These are phyloP conservation scores for Ilyonectria destructans DNA, from an alignment of 2,329 filamentous ascomycete genomes.

Conservation along the genomic window DNA sequence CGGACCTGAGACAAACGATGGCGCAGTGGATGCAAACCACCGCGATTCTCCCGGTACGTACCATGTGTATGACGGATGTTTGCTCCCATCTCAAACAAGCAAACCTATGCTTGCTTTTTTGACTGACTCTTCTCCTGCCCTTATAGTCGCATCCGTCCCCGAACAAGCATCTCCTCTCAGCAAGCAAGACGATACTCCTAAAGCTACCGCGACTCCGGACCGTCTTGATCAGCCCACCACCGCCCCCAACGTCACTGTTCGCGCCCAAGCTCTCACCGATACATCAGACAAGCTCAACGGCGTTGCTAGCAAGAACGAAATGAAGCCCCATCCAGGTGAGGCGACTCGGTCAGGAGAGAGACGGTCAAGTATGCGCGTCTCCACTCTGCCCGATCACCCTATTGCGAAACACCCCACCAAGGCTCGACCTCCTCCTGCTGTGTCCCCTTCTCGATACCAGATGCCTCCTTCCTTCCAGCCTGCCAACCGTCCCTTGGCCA, in stretches of 20 bases:
- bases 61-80: slow-evolving; percentile 19
- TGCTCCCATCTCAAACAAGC: slow-evolving; percentile 2
- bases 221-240: slow-evolving; percentile 47
- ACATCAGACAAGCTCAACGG: slow-evolving; percentile 39
- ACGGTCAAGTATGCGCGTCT: slow-evolving; percentile 25
- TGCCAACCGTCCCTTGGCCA: slow-evolving; percentile 50
- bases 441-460: slow-evolving; percentile 58
- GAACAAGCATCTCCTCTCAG: slow-evolving; percentile 36
- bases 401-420: slow-evolving; percentile 39
- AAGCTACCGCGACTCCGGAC: slow-evolving; percentile 34
- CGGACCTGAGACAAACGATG: slow-evolving; percentile 34
- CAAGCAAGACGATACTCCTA: slow-evolving; percentile 37
- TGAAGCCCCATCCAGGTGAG: slow-evolving; percentile 41
- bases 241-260: slow-evolving; percentile 31
- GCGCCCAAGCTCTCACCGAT: slow-evolving; percentile 25
- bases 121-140: slow-evolving; percentile 34
- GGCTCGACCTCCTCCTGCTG: slow-evolving; percentile 51
- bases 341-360: slow-evolving; percentile 7
- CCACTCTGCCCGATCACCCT: slow-evolving; percentile 36
- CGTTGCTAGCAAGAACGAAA: slow-evolving; percentile 32
- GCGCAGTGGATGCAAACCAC: slow-evolving; percentile 23
- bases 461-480: slow-evolving; percentile 63
- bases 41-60: slow-evolving; percentile 46
- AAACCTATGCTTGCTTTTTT: not conserved
- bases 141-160: slow-evolving; percentile 36